phyloP scores from a whole-genome alignment of 169 alveolate genomes.

The Plasmodium coatneyi region DNA sequence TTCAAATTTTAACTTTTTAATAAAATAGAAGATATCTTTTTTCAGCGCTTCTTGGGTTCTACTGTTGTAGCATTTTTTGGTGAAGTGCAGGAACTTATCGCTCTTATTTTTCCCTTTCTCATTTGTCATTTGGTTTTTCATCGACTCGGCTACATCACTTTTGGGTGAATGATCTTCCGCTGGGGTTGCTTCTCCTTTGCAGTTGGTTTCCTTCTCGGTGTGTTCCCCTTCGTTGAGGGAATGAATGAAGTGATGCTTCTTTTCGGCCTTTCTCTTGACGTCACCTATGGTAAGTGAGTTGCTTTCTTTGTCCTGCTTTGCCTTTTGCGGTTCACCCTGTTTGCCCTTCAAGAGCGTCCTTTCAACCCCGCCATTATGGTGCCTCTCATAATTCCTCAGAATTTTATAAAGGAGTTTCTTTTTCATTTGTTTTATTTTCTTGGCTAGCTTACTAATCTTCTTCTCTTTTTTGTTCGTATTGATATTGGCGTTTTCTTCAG shows the following conservation, averaged over 20 bases:
- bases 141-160: not conserved
- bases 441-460: not conserved
- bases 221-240: not conserved
- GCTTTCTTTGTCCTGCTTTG: not conserved
- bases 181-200: not conserved
- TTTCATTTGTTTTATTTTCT: constrained; percentile 41
- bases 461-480: not conserved
- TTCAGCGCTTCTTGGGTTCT: constrained; percentile 6
- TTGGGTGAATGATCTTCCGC: not conserved
- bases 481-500: not conserved
- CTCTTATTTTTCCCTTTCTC: not conserved
- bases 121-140: not conserved
- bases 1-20: constrained; percentile 17
- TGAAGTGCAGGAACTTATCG: not conserved
- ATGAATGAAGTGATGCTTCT: not conserved
- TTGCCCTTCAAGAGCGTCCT: not conserved
- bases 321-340: not conserved
- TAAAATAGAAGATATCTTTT: constrained; percentile 3
- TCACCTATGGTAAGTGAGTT: not conserved
- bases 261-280: not conserved
- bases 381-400: constrained; percentile 3
- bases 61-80: constrained; percentile 1
- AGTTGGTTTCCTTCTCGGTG: not conserved
- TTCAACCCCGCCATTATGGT: not conserved
- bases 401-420: constrained; percentile 6